Evolutionary conservation across 73 alveolate genomes (phyloP).

Genomic region (Tetrahymena borealis): DNA sequence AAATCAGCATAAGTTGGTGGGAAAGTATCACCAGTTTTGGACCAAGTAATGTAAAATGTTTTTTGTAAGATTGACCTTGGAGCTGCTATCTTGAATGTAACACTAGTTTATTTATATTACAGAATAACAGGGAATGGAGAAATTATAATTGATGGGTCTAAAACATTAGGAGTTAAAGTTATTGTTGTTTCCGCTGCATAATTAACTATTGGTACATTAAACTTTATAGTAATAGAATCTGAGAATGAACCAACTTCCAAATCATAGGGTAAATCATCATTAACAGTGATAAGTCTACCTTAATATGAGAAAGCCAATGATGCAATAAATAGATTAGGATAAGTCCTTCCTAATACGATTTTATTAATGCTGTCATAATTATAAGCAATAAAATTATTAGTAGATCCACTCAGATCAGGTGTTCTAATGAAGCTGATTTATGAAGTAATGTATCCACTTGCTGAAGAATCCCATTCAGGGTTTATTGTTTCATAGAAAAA

Average conservation of each 20-base stretch:
- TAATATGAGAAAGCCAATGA: conserved; percentile 11
- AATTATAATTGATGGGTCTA: conserved; percentile 15
- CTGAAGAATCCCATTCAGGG: conserved; percentile 19
- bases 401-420: conserved; percentile 32
- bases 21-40: conserved; percentile 41
- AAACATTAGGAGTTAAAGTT: conserved; percentile 36
- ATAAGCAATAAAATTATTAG: conserved; percentile 25
- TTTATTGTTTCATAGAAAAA: conserved; percentile 14
- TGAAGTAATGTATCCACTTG: background rate
- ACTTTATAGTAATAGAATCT: conserved; percentile 10
- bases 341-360: conserved; percentile 36
- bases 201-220: background rate
- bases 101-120: background rate
- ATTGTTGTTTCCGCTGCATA: conserved; percentile 10
- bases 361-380: conserved; percentile 18
- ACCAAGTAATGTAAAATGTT: conserved; percentile 24
- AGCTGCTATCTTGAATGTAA: conserved; percentile 31
- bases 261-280: background rate
- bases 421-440: conserved; percentile 6
- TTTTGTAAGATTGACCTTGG: conserved; percentile 22
- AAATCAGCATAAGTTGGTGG: conserved; percentile 42
- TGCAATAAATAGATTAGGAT: conserved; percentile 18
- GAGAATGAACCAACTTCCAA: conserved; percentile 46
- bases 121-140: conserved; percentile 29
- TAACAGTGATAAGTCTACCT: conserved; percentile 24